A percentile compares a stretch with the other conserved stretches of the same genome.
Evolutionary conservation across 129 eudicot genomes (phyloP).

Genomic region (Centrapalus pauciflorus): DNA sequence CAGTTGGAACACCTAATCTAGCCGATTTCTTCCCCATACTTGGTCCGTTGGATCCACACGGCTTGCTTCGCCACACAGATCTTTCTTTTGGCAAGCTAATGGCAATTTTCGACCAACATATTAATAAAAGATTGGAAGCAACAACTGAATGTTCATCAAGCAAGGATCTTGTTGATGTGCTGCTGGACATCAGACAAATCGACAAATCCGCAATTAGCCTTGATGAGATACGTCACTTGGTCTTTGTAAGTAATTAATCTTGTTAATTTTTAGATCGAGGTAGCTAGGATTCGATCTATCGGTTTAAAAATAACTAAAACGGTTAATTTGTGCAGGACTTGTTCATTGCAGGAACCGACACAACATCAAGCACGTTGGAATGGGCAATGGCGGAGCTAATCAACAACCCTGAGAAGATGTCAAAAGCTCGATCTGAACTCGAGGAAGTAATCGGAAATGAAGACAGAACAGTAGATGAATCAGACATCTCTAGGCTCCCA

Average conservation of each 20-base stretch:
- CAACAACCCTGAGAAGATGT: constrained; percentile 31
- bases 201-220: background rate
- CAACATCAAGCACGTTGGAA: constrained; percentile 45
- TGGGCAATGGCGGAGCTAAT: constrained; percentile 62
- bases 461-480: constrained; percentile 25
- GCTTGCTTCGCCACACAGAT: background rate
- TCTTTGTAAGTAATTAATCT: constrained; percentile 28
- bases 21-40: constrained; percentile 29
- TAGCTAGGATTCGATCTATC: too few species aligned
- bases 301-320: too few species aligned
- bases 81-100: constrained; percentile 5
- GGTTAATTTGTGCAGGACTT: constrained; percentile 46
- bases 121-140: background rate
- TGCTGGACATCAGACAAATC: constrained; percentile 16
- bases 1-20: constrained; percentile 24
- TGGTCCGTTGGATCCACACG: constrained; percentile 18
- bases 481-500: constrained; percentile 43
- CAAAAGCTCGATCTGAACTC: constrained; percentile 33
- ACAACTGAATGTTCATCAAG: background rate
- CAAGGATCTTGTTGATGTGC: constrained; percentile 25
- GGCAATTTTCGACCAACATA: constrained; percentile 19
- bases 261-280: background rate
- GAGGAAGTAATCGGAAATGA: constrained; percentile 9
- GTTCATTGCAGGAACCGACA: constrained; percentile 43
- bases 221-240: constrained; percentile 16